Evolutionary conservation across 1,284 basidiomycete genomes (phyloP).

Genomic region (Pisolithus thermaeus): DNA sequence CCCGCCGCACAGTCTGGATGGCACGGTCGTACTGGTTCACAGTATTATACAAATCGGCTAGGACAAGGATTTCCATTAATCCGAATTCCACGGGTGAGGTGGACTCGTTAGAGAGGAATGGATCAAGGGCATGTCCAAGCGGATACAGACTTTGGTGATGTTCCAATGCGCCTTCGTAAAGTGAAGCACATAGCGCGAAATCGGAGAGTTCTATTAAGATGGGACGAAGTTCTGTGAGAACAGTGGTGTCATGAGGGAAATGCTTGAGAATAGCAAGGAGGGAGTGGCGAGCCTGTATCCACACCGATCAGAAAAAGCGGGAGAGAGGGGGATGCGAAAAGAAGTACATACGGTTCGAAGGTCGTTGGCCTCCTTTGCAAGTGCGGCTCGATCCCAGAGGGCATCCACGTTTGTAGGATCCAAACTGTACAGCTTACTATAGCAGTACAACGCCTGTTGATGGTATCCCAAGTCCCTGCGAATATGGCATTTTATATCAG

Average conservation of each 20-base stretch:
- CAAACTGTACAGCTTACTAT: constrained; percentile 75
- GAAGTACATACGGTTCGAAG: constrained; percentile 49
- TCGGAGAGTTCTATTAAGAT: constrained; percentile 55
- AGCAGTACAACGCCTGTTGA: constrained; percentile 91
- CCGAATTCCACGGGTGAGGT: constrained; percentile 38
- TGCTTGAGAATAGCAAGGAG: constrained; percentile 75
- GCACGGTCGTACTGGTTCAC: constrained; percentile 66
- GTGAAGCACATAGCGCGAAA: constrained; percentile 43
- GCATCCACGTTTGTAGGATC: constrained; percentile 81
- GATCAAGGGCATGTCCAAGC: constrained; percentile 44
- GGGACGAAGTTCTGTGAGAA: constrained; percentile 75
- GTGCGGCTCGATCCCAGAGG: constrained; percentile 84
- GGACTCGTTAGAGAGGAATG: constrained; percentile 54
- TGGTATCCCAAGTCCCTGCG: constrained; percentile 65
- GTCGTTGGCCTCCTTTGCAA: constrained; percentile 76
- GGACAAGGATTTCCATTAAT: constrained; percentile 64
- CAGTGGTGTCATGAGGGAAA: constrained; percentile 75
- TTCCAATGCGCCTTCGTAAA: constrained; percentile 36
- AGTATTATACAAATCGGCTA: constrained; percentile 80
- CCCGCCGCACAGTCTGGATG: constrained; percentile 66
- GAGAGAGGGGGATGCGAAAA: neutral
- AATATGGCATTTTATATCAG: constrained; percentile 30
- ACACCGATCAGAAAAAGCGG: neutral
- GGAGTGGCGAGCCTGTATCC: constrained; percentile 62
- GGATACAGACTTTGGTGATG: constrained; percentile 39